phyloP scores from a whole-genome alignment of 1,284 basidiomycete species.

The Termitomyces sp. region DNA sequence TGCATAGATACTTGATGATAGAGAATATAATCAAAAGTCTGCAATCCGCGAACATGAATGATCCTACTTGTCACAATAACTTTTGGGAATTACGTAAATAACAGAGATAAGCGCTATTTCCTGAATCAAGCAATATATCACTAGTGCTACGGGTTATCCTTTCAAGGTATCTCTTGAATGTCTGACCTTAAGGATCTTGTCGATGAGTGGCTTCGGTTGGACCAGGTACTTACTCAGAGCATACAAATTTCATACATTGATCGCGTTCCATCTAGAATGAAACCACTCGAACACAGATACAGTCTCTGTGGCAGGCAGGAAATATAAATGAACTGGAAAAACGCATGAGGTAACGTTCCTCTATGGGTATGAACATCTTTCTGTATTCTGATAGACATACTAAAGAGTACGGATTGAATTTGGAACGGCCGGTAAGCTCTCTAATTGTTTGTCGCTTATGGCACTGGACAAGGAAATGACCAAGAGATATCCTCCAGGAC shows the following conservation, averaged over 20 bases:
- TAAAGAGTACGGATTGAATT: constrained; percentile 71
- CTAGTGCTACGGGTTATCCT: too few relatives aligned
- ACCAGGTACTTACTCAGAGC: constrained; percentile 35
- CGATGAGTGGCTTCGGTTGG: constrained; percentile 51
- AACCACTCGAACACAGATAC: constrained; percentile 49
- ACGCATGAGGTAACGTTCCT: constrained; percentile 46
- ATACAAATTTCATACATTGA: not conserved
- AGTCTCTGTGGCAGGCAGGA: constrained; percentile 40
- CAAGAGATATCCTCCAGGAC: constrained; percentile 37
- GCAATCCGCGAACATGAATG: not conserved
- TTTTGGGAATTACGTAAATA: not conserved
- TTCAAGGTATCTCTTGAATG: constrained; percentile 6
- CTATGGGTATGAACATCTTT: not conserved
- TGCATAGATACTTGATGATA: constrained; percentile 11
- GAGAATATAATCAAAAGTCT: not conserved
- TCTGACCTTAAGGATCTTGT: constrained; percentile 39
- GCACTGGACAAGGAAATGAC: constrained; percentile 1
- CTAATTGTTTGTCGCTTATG: not conserved
- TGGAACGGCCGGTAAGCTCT: constrained; percentile 69
- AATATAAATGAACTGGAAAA: constrained; percentile 47
- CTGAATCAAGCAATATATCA: not conserved
- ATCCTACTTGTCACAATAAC: too few relatives aligned
- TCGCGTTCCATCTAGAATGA: constrained; percentile 41
- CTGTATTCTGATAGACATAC: constrained; percentile 6
- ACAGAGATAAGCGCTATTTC: not conserved